These are phyloP conservation scores for Moesziomyces sp. DNA, from an alignment of 1,284 basidiomycete species.

Conservation along the genomic window DNA sequence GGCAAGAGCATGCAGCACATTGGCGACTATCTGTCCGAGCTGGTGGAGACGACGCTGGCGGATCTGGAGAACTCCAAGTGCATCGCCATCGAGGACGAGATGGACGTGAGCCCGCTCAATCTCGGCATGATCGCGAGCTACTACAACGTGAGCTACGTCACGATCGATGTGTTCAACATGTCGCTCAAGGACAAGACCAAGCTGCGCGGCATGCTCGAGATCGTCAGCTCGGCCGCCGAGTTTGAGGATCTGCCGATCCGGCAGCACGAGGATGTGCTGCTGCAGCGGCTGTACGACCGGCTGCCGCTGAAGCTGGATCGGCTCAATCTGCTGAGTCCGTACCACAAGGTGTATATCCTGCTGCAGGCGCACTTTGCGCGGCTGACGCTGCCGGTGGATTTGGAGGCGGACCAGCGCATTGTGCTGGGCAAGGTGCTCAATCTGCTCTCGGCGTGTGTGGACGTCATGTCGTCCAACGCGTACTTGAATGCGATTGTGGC, in stretches of 20 bases:
- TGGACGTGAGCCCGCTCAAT: constrained; percentile 70
- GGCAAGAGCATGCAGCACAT: constrained; percentile 63
- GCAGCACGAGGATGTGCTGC: constrained; percentile 70
- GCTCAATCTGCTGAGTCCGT: constrained; percentile 90
- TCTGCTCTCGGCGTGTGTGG: constrained; percentile 77
- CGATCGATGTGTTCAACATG: constrained; percentile 94
- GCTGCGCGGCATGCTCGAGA: constrained; percentile 93
- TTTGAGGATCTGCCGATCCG: constrained; percentile 90
- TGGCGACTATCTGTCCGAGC: constrained; percentile 77
- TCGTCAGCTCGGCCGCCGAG: constrained; percentile 93
- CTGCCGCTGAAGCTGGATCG: constrained; percentile 88
- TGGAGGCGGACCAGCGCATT: constrained; percentile 86
- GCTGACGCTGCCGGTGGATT: constrained; percentile 87
- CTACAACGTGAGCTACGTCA: constrained; percentile 81
- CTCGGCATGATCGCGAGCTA: constrained; percentile 71
- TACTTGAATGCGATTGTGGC: constrained; percentile 93
- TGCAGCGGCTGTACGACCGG: constrained; percentile 89
- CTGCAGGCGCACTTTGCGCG: constrained; percentile 97
- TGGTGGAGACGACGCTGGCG: constrained; percentile 90
- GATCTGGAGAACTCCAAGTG: constrained; percentile 95
- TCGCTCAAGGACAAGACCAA: constrained; percentile 98
- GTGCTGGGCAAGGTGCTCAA: constrained; percentile 91
- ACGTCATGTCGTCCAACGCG: constrained; percentile 96
- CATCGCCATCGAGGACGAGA: constrained; percentile 81
- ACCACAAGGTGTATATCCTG: constrained; percentile 97